phyloP scores from a whole-genome alignment of 768 basidiomycete genomes.

The Rhodocollybia butyracea region DNA sequence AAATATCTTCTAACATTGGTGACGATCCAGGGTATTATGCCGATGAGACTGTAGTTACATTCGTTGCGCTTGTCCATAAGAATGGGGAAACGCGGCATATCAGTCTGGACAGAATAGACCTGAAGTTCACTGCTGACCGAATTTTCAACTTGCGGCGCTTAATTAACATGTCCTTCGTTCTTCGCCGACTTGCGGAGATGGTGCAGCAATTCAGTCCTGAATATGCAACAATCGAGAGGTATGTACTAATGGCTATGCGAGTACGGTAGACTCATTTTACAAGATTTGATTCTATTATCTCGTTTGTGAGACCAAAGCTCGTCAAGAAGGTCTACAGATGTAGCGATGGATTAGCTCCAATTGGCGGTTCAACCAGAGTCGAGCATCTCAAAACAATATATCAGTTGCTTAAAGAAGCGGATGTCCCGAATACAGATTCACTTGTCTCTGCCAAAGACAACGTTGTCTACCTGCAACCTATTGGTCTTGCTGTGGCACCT shows the following conservation, averaged over 20 bases:
- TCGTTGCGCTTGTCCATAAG: neutral
- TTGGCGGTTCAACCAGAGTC: too few relatives aligned
- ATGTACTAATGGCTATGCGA: neutral
- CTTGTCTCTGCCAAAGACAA: neutral
- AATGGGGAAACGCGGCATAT: neutral
- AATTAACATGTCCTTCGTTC: neutral
- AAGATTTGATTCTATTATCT: neutral
- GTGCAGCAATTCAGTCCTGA: neutral
- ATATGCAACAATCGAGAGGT: neutral
- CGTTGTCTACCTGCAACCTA: neutral
- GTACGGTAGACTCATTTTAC: constrained; percentile 8
- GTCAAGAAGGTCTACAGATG: constrained; percentile 15
- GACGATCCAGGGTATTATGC: constrained; percentile 10
- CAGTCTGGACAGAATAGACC: neutral
- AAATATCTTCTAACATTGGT: constrained; percentile 5
- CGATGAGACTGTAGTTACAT: neutral
- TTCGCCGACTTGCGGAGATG: neutral
- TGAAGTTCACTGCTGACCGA: neutral
- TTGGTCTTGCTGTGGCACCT: neutral
- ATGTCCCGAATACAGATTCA: constrained; percentile 13
- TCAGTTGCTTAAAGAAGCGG: constrained; percentile 10
- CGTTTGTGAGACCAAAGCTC: neutral
- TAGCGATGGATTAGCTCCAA: neutral
- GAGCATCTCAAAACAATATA: constrained; percentile 13
- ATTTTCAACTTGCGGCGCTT: neutral